Evolutionary conservation across 257 asterid species (phyloP).

Genomic region (Perilla frutescens): DNA sequence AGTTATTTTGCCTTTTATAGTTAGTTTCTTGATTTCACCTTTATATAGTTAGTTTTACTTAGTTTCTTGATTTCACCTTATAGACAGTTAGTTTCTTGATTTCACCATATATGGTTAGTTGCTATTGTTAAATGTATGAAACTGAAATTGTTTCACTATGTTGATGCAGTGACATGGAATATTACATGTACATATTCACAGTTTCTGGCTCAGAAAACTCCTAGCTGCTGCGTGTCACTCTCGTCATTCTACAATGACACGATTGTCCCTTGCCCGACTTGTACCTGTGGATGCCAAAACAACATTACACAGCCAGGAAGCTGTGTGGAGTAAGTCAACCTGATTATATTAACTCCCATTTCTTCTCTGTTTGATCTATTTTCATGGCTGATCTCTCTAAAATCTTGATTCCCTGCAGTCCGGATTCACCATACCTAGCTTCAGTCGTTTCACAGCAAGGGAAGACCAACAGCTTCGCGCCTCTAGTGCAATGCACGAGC

Average conservation of each 20-base stretch:
- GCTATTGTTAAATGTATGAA: no score
- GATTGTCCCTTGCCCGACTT: constrained; percentile 91
- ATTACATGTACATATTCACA: constrained; percentile 89
- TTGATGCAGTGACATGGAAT: constrained; percentile 87
- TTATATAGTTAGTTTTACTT: no score
- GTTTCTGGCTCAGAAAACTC: constrained; percentile 87
- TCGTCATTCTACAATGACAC: constrained; percentile 88
- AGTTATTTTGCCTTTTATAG: constrained; percentile 25
- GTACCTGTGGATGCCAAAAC: constrained; percentile 91
- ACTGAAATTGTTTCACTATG: constrained; percentile 22
- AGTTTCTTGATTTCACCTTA: no score
- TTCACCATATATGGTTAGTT: no score
- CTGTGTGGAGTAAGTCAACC: constrained; percentile 69
- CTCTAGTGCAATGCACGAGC: constrained; percentile 64
- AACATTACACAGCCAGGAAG: constrained; percentile 67
- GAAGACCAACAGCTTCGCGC: constrained; percentile 45
- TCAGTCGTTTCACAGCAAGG: constrained; percentile 53
- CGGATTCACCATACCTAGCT: constrained; percentile 57
- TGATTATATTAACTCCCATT: neutral
- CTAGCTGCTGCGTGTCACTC: constrained; percentile 84
- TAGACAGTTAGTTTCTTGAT: no score
- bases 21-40: no score
- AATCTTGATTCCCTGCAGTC: constrained; percentile 38
- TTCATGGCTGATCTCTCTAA: no score
- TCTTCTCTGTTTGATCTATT: neutral